Evolutionary conservation across 139 green algal genomes (phyloP).

Genomic region (Haematococcus lacustris): DNA sequence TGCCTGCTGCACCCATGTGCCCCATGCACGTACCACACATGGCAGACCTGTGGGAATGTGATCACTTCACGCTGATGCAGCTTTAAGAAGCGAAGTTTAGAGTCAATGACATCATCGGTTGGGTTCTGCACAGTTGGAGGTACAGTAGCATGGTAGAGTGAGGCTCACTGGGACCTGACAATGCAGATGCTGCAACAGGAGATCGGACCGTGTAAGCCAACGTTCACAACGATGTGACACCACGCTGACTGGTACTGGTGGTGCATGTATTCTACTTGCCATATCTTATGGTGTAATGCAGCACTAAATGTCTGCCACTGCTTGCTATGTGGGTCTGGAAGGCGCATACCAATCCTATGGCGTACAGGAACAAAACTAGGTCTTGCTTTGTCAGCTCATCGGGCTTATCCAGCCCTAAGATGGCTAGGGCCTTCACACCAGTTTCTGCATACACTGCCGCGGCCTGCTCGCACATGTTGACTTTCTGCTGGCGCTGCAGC

Average conservation of each 20-base stretch:
- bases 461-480: not conserved
- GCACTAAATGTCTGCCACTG: too few relatives aligned
- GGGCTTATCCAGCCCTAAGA: slow-evolving; percentile 20
- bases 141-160: not conserved
- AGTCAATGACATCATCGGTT: slow-evolving; percentile 41
- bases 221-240: not conserved
- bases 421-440: slow-evolving; percentile 22
- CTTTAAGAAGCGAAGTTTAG: slow-evolving; percentile 33
- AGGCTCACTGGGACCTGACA: not conserved
- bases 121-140: slow-evolving; percentile 8
- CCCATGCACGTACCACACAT: slow-evolving; percentile 32
- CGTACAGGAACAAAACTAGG: slow-evolving; percentile 38
- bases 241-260: not conserved
- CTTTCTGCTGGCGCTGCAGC: not conserved
- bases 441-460: slow-evolving; percentile 16
- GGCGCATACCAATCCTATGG: slow-evolving; percentile 36
- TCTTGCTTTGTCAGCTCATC: slow-evolving; percentile 26
- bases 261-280: not conserved
- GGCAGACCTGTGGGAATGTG: slow-evolving; percentile 39
- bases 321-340: too few relatives aligned
- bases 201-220: not conserved
- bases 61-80: slow-evolving; percentile 14
- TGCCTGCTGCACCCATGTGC: not conserved
- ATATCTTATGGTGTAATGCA: not conserved
- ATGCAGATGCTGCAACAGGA: not conserved